phyloP scores from a whole-genome alignment of 345 rosid species.

The Arabidopsis suecica region DNA sequence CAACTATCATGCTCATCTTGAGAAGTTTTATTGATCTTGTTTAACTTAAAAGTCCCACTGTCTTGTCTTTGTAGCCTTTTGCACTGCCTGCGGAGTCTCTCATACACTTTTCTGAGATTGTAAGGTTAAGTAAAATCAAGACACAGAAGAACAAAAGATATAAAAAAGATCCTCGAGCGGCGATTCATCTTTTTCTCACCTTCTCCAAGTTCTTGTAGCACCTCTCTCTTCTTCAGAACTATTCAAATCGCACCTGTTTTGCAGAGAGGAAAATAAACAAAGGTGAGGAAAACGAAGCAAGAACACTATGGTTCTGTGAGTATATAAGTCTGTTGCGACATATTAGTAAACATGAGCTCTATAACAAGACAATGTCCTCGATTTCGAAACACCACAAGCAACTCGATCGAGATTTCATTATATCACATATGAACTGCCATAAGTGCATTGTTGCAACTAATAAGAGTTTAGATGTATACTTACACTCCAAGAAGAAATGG shows the following conservation, averaged over 20 bases:
- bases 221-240: slow-evolving; percentile 84
- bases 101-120: slow-evolving; percentile 74
- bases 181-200: slow-evolving; percentile 51
- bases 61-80: slow-evolving; percentile 55
- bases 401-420: not conserved
- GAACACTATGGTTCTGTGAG: not conserved
- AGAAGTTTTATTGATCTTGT: slow-evolving; percentile 45
- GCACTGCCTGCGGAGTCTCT: slow-evolving; percentile 83
- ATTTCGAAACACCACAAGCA: slow-evolving; percentile 9
- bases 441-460: slow-evolving; percentile 11
- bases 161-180: not conserved
- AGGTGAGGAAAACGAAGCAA: slow-evolving; percentile 2
- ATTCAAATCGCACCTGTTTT: slow-evolving; percentile 73
- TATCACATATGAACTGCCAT: not conserved
- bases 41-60: slow-evolving; percentile 49
- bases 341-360: not conserved
- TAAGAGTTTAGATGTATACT: slow-evolving; percentile 45
- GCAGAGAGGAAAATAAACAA: slow-evolving; percentile 9
- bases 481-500: slow-evolving; percentile 99
- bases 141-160: not conserved
- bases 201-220: slow-evolving; percentile 61
- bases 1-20: slow-evolving; percentile 42
- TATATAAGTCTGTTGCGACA: not conserved
- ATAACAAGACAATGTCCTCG: slow-evolving; percentile 16
- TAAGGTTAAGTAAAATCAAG: slow-evolving; percentile 24